Evolutionary conservation across 2,329 filamentous ascomycete species (phyloP).

Genomic region (Colletotrichum magnum): DNA sequence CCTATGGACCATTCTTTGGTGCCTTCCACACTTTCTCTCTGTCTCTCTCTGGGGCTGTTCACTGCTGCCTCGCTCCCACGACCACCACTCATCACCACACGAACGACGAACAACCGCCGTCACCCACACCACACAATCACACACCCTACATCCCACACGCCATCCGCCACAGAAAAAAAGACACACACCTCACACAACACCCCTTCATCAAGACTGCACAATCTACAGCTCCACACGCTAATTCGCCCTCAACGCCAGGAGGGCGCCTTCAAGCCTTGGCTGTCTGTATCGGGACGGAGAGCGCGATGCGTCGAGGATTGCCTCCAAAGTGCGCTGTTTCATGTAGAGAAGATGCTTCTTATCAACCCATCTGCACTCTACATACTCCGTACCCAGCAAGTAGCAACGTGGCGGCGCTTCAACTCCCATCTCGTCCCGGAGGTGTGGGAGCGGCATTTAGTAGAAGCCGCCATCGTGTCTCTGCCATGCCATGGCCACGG

Average conservation of each 20-base stretch:
- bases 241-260: slow-evolving; percentile 29
- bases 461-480: slow-evolving; percentile 18
- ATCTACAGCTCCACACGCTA: slow-evolving; percentile 34
- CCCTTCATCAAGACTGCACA: slow-evolving; percentile 37
- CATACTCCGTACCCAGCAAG: too few relatives aligned
- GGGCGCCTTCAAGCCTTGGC: slow-evolving; percentile 34
- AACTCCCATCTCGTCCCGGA: slow-evolving; percentile 12
- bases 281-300: slow-evolving; percentile 16
- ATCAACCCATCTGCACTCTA: background rate
- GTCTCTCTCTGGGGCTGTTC: background rate
- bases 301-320: slow-evolving; percentile 18
- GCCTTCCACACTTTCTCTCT: background rate
- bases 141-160: slow-evolving; percentile 23
- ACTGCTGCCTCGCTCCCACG: background rate
- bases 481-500: slow-evolving; percentile 17
- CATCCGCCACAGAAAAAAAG: slow-evolving; percentile 7
- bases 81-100: slow-evolving; percentile 13
- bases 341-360: slow-evolving; percentile 33
- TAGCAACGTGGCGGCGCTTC: background rate
- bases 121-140: background rate
- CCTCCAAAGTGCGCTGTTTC: slow-evolving; percentile 35
- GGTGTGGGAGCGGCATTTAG: slow-evolving; percentile 24
- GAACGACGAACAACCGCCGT: slow-evolving; percentile 15
- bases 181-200: slow-evolving; percentile 30
- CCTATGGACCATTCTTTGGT: background rate